Conservation (phyloP, 345 rosid species). For the Lepidium sativum region DNA sequence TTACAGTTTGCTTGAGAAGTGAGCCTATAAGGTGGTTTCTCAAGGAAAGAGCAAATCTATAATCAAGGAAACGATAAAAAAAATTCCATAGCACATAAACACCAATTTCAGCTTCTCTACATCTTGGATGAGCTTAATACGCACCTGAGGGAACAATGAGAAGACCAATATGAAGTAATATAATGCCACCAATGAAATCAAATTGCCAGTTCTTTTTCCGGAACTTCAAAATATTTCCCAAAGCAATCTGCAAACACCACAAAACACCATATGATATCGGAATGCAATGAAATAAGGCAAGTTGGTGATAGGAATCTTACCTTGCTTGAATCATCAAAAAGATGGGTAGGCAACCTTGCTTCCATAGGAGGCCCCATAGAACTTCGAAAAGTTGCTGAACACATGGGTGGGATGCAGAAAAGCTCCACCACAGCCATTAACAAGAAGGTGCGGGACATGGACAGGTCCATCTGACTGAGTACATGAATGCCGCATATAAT, state of each 20-base stretch:
- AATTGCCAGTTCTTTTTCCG: conserved; percentile 99
- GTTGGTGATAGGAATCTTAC: conserved; percentile 28
- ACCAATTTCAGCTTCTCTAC: background rate
- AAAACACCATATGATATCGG: background rate
- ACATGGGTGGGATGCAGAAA: conserved; percentile 98
- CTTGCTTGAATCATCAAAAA: conserved; percentile 94
- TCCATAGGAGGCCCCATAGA: conserved; percentile 56
- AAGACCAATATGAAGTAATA: conserved; percentile 84
- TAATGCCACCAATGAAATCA: conserved; percentile 94
- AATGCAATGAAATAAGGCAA: conserved; percentile 4
- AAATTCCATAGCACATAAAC: background rate
- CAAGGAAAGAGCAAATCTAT: background rate
- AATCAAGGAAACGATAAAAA: background rate
- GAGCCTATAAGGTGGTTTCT: background rate
- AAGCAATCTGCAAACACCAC: conserved; percentile 64
- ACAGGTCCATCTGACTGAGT: conserved; percentile 68
- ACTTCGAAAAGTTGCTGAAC: conserved; percentile 60
- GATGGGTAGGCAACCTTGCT: conserved; percentile 89
- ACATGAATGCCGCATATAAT: conserved; percentile 90
- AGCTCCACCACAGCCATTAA: conserved; percentile 98
- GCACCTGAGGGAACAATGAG: conserved; percentile 91
- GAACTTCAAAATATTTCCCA: conserved; percentile 98
- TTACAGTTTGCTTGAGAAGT: background rate
- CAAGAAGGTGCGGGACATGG: conserved; percentile 81
- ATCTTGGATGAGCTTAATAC: conserved; percentile 6